A percentile compares a stretch with the other conserved stretches of the same genome.
Evolutionary conservation across 352 stramenopile genomes (phyloP).

Genomic region (Halophytophthora batemanensis): DNA sequence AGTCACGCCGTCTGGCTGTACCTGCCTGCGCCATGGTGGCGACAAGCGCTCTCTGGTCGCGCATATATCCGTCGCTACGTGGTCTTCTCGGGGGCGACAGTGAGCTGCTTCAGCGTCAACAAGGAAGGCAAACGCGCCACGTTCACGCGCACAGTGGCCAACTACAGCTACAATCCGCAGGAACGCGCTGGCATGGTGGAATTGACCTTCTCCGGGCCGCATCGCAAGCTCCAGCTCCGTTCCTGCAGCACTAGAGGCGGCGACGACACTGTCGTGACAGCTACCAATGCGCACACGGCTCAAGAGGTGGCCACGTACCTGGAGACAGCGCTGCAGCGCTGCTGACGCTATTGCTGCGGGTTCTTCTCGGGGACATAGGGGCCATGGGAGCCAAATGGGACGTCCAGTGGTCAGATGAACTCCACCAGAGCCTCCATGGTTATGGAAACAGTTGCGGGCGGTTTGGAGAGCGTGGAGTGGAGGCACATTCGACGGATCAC

Average conservation of each 20-base stretch:
- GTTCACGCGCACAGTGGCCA: slow-evolving; percentile 26
- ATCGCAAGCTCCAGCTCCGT: slow-evolving; percentile 20
- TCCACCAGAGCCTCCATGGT: too few relatives aligned
- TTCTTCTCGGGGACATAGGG: too few relatives aligned
- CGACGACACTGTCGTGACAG: slow-evolving; percentile 12
- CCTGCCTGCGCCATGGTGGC: slow-evolving; percentile 40
- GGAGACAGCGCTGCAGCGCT: not conserved
- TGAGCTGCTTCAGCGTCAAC: slow-evolving; percentile 57
- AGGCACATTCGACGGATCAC: too few relatives aligned
- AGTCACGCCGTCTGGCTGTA: slow-evolving; percentile 34
- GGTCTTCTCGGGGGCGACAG: slow-evolving; percentile 32
- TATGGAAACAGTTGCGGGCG: too few relatives aligned
- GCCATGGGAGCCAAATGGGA: too few relatives aligned
- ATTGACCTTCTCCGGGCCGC: slow-evolving; percentile 12
- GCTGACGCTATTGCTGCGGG: too few relatives aligned
- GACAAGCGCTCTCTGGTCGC: slow-evolving; percentile 13
- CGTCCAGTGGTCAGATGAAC: too few relatives aligned
- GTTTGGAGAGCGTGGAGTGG: too few relatives aligned
- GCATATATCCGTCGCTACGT: slow-evolving; percentile 29
- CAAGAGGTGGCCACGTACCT: slow-evolving; percentile 2
- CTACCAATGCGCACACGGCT: slow-evolving; percentile 17
- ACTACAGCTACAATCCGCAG: slow-evolving; percentile 18
- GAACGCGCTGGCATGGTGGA: slow-evolving; percentile 9
- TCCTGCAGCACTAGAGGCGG: slow-evolving; percentile 7
- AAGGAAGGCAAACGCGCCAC: slow-evolving; percentile 36